Evolutionary conservation across 129 eudicot genomes (phyloP).

Genomic region (Tanacetum coccineum): DNA sequence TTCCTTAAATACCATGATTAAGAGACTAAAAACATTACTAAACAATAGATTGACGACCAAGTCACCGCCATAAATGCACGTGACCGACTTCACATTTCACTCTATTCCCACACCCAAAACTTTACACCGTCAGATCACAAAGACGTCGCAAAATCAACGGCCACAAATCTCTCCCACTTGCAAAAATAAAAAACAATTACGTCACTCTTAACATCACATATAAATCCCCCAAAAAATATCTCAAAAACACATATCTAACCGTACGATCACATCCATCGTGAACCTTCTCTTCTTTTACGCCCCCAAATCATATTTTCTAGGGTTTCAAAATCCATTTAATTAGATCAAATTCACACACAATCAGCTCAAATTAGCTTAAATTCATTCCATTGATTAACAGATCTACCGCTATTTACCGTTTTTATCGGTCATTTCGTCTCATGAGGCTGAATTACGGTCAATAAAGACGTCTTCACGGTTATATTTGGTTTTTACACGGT

Average conservation of each 20-base stretch:
- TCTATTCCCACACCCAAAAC: conserved; percentile 12
- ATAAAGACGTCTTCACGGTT: conserved; percentile 9
- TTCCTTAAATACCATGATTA: too few relatives aligned
- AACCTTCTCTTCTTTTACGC: conserved; percentile 11
- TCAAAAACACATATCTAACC: conserved; percentile 15
- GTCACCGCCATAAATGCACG: conserved; percentile 33
- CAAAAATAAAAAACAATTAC: background rate
- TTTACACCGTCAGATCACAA: conserved; percentile 19
- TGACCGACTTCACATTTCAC: conserved; percentile 18
- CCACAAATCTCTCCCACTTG: background rate
- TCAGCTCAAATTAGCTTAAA: conserved; percentile 1
- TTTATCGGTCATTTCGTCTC: conserved; percentile 9
- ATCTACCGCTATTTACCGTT: conserved; percentile 23
- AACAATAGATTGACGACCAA: conserved; percentile 7
- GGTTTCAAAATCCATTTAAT: conserved; percentile 14
- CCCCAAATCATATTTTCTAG: conserved; percentile 26
- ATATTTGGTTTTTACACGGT: conserved; percentile 19
- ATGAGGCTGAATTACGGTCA: conserved; percentile 15
- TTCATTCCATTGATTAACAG: conserved; percentile 5
- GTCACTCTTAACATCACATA: conserved; percentile 11
- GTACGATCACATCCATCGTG: conserved; percentile 28
- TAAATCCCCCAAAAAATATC: background rate
- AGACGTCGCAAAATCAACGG: conserved; percentile 35
- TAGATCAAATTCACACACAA: conserved; percentile 17
- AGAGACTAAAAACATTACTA: background rate